Evolutionary conservation across 1,139 yeast species (phyloP).

Genomic region (Sugiyamaella castrensis): DNA sequence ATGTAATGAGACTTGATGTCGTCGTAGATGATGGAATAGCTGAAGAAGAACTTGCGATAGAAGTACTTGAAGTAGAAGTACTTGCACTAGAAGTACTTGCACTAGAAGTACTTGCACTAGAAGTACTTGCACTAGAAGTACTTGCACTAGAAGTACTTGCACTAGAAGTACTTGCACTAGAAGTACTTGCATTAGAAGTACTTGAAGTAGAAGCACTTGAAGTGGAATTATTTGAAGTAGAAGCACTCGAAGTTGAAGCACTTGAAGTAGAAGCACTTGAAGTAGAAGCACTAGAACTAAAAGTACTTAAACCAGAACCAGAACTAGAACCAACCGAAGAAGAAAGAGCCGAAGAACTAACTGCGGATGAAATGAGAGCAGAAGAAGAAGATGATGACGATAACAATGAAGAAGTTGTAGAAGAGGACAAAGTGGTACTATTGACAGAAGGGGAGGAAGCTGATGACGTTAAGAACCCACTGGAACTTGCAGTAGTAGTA

Average conservation of each 20-base stretch:
- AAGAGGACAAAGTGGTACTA: constrained; percentile 1
- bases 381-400: constrained; percentile 6
- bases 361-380: no score
- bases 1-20: neutral
- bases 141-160: no score
- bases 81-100: neutral
- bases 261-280: constrained; percentile 1
- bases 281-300: constrained; percentile 1
- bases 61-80: constrained; percentile 3
- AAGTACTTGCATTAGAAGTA: neutral
- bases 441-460: constrained; percentile 3
- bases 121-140: neutral
- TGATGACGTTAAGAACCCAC: constrained; percentile 12
- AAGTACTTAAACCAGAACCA: neutral
- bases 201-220: no score
- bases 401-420: constrained; percentile 2
- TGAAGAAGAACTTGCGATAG: constrained; percentile 1
- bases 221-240: neutral
- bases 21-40: neutral
- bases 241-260: neutral
- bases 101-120: neutral
- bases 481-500: constrained; percentile 28
- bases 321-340: constrained; percentile 7
- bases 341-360: constrained; percentile 4
- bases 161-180: neutral